Evolutionary conservation across 2,329 filamentous ascomycete genomes (phyloP).

Genomic region (Fusarium chuoi): DNA sequence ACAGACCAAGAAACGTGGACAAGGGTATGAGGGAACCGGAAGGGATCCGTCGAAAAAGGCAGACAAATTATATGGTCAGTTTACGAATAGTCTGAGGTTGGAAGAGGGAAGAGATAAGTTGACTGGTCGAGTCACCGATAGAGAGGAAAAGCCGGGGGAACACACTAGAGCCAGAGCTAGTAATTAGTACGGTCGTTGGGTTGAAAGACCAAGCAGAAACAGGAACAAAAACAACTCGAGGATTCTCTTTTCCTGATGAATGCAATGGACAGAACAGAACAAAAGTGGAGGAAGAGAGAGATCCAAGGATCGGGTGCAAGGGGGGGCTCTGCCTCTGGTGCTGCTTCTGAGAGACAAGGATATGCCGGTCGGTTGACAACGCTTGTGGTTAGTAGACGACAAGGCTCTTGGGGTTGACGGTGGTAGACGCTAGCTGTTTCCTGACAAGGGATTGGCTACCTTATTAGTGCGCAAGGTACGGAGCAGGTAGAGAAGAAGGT

Average conservation of each 20-base stretch:
- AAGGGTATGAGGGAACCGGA: constrained; percentile 15
- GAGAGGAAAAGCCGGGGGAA: not conserved
- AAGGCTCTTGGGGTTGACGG: constrained; percentile 18
- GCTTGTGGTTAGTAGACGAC: constrained; percentile 39
- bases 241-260: constrained; percentile 5
- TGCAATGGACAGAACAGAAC: not conserved
- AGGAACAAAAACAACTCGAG: not conserved
- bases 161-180: not conserved
- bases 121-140: not conserved
- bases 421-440: constrained; percentile 31
- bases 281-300: constrained; percentile 33
- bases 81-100: not conserved
- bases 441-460: constrained; percentile 12
- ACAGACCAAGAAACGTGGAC: constrained; percentile 24
- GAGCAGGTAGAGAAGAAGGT: not conserved
- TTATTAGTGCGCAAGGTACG: not conserved
- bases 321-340: constrained; percentile 2
- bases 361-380: constrained; percentile 34
- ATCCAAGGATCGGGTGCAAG: constrained; percentile 18
- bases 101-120: not conserved
- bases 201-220: constrained; percentile 6
- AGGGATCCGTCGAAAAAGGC: not conserved
- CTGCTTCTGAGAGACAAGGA: constrained; percentile 20
- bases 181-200: not conserved
- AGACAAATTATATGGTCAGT: not conserved